Conservation (phyloP, 2,329 filamentous ascomycete species). For the Fusarium mangiferae region DNA sequence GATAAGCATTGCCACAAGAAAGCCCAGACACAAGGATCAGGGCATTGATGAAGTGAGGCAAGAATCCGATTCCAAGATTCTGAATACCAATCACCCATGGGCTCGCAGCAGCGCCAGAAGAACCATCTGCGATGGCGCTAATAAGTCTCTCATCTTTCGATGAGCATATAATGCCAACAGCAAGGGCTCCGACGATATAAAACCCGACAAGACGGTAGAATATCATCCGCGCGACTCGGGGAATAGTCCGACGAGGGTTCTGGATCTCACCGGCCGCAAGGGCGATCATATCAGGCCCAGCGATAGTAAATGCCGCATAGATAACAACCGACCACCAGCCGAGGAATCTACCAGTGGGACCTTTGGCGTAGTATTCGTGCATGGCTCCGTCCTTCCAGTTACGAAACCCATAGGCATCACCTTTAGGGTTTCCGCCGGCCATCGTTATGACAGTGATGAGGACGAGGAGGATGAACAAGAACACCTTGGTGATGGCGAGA, state of each 20-base stretch:
- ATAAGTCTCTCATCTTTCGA: constrained; percentile 57
- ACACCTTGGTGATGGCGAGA: background rate
- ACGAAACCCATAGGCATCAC: background rate
- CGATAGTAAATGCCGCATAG: constrained; percentile 74
- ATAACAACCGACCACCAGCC: constrained; percentile 67
- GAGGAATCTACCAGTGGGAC: constrained; percentile 67
- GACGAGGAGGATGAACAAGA: background rate
- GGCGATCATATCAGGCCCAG: constrained; percentile 73
- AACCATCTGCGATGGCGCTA: constrained; percentile 55
- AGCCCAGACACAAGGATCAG: constrained; percentile 67
- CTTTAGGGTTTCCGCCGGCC: background rate
- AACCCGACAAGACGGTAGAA: constrained; percentile 77
- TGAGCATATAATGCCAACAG: constrained; percentile 63
- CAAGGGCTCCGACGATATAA: constrained; percentile 72
- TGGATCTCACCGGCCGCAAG: constrained; percentile 68
- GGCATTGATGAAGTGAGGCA: constrained; percentile 67
- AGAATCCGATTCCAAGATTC: constrained; percentile 60
- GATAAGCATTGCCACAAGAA: constrained; percentile 58
- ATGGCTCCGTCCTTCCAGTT: background rate
- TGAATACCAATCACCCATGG: constrained; percentile 68
- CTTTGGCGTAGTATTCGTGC: background rate
- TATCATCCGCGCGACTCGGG: constrained; percentile 75
- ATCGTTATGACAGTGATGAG: background rate
- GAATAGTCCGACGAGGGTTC: constrained; percentile 72
- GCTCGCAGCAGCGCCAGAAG: constrained; percentile 64